Percentiles rank a stretch among this genome's conserved stretches.
Conservation (phyloP, 2,329 filamentous ascomycete genomes). For the Diaporthe helianthi region DNA sequence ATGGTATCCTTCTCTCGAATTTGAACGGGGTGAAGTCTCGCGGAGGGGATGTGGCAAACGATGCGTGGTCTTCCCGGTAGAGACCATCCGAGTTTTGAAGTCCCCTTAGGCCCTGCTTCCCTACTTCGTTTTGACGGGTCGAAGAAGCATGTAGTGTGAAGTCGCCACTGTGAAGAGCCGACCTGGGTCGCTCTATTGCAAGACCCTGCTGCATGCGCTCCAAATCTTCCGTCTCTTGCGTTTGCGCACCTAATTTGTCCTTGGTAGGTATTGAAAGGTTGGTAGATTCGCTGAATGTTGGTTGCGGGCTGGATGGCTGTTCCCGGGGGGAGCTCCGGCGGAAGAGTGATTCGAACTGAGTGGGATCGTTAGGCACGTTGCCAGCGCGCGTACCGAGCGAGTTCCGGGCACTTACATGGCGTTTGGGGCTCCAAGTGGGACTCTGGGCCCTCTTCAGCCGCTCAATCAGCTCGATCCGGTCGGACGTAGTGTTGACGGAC, state of each 20-base stretch:
- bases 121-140: slow-evolving; percentile 37
- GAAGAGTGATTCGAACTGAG: slow-evolving; percentile 52
- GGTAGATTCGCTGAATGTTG: slow-evolving; percentile 46
- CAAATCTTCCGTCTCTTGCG: slow-evolving; percentile 46
- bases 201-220: slow-evolving; percentile 59
- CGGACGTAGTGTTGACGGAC: slow-evolving; percentile 50
- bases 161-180: slow-evolving; percentile 73
- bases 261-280: slow-evolving; percentile 56
- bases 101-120: slow-evolving; percentile 33
- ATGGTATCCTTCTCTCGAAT: slow-evolving; percentile 44
- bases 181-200: slow-evolving; percentile 82
- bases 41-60: slow-evolving; percentile 65
- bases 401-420: slow-evolving; percentile 56
- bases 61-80: slow-evolving; percentile 43
- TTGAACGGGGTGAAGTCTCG: slow-evolving; percentile 57
- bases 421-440: slow-evolving; percentile 74
- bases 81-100: slow-evolving; percentile 31
- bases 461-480: slow-evolving; percentile 82
- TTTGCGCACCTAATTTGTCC: slow-evolving; percentile 46
- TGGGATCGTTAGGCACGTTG: slow-evolving; percentile 30
- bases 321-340: slow-evolving; percentile 44
- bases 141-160: slow-evolving; percentile 58
- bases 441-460: slow-evolving; percentile 81
- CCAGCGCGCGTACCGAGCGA: background rate
- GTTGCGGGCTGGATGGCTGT: slow-evolving; percentile 47